Conservation (phyloP, 78 protist genomes). For the Dictyostelium intermedium region DNA sequence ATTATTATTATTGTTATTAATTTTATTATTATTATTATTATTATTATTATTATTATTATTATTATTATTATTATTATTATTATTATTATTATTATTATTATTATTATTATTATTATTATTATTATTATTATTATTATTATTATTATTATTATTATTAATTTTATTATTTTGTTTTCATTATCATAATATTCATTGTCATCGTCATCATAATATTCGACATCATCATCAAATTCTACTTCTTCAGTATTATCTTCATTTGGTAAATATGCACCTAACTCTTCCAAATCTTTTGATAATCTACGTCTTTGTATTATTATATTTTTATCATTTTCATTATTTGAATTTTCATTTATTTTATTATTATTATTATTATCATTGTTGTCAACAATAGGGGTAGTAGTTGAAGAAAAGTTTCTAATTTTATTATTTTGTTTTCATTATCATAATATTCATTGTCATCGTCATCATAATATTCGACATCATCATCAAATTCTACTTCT, state of each 20-base stretch:
- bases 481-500: background rate
- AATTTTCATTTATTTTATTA: background rate
- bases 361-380: background rate
- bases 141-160: no score
- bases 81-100: no score
- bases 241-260: background rate
- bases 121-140: no score
- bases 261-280: constrained; percentile 11
- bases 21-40: background rate
- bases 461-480: background rate
- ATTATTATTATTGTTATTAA: background rate
- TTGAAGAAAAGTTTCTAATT: background rate
- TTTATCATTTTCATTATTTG: background rate
- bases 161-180: background rate
- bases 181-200: background rate
- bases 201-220: background rate
- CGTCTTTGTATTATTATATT: background rate
- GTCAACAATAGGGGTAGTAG: background rate
- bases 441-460: background rate
- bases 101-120: no score
- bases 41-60: background rate
- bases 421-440: background rate
- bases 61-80: no score
- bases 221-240: background rate
- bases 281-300: background rate